Evolutionary conservation across 1,139 yeast genomes (phyloP).

Genomic region (Yamadazyma kanchanaburiensis): DNA sequence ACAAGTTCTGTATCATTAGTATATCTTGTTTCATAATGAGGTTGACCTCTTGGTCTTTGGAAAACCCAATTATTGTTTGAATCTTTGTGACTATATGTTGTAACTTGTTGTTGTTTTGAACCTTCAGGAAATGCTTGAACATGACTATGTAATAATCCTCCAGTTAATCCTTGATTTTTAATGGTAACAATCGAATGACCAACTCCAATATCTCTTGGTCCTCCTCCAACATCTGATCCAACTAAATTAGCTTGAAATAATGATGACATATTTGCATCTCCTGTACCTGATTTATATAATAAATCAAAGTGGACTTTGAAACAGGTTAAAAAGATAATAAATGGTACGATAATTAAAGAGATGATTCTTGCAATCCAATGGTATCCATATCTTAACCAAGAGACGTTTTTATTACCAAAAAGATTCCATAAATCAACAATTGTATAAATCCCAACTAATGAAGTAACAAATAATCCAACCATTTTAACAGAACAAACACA

Average conservation of each 20-base stretch:
- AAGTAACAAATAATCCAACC: constrained; percentile 78
- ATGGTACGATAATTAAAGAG: constrained; percentile 61
- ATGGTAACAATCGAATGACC: constrained; percentile 76
- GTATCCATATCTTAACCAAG: constrained; percentile 45
- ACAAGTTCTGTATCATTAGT: constrained; percentile 57
- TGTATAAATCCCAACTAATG: constrained; percentile 74
- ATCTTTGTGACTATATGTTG: constrained; percentile 92
- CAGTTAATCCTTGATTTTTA: constrained; percentile 88
- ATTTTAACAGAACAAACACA: constrained; percentile 81
- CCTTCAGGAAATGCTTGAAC: constrained; percentile 93
- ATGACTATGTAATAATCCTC: constrained; percentile 93
- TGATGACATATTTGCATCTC: constrained; percentile 96
- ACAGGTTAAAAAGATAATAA: constrained; percentile 56
- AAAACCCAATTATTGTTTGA: constrained; percentile 86
- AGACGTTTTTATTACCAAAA: constrained; percentile 55
- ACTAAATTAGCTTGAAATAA: constrained; percentile 89
- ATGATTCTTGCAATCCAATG: constrained; percentile 69
- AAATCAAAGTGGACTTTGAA: constrained; percentile 76
- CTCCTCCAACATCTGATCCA: constrained; percentile 77
- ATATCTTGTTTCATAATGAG: constrained; percentile 50
- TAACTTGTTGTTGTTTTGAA: constrained; percentile 92
- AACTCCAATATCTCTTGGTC: constrained; percentile 84
- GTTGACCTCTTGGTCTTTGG: constrained; percentile 65
- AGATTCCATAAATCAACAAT: constrained; percentile 69
- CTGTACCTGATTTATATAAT: constrained; percentile 77